phyloP scores from a whole-genome alignment of 176 grass and related monocot species.

The Guadua angustifolia region DNA sequence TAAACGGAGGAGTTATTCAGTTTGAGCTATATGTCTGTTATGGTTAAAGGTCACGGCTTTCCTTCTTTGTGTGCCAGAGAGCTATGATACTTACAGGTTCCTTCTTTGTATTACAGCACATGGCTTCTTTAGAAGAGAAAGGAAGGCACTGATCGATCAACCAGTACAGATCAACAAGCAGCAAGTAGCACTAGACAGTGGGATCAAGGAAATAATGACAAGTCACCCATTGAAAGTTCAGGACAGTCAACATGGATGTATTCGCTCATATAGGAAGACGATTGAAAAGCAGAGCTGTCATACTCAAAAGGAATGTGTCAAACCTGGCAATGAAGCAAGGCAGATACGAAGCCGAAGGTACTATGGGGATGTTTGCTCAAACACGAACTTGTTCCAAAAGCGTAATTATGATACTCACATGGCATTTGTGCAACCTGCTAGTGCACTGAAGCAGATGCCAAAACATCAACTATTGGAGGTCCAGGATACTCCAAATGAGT shows the following conservation, averaged over 20 bases:
- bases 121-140: conserved; percentile 35
- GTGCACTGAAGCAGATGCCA: background rate
- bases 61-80: conserved; percentile 31
- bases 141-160: conserved; percentile 8
- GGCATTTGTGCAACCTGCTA: conserved; percentile 21
- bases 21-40: background rate
- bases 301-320: conserved; percentile 21
- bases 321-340: conserved; percentile 5
- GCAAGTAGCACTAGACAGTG: conserved; percentile 11
- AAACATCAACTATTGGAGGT: conserved; percentile 30
- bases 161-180: conserved; percentile 4
- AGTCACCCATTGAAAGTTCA: background rate
- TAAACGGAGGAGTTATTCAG: no score
- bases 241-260: conserved; percentile 9
- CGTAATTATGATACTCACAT: conserved; percentile 3
- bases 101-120: conserved; percentile 22
- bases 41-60: background rate
- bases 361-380: conserved; percentile 30
- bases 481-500: conserved; percentile 17
- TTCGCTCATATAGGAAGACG: conserved; percentile 16
- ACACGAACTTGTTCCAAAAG: conserved; percentile 34
- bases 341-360: conserved; percentile 27
- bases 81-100: conserved; percentile 10
- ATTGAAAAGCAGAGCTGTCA: conserved; percentile 34
- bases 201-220: conserved; percentile 28